phyloP scores from a whole-genome alignment of 345 rosid species.

The Lepidium didymum region DNA sequence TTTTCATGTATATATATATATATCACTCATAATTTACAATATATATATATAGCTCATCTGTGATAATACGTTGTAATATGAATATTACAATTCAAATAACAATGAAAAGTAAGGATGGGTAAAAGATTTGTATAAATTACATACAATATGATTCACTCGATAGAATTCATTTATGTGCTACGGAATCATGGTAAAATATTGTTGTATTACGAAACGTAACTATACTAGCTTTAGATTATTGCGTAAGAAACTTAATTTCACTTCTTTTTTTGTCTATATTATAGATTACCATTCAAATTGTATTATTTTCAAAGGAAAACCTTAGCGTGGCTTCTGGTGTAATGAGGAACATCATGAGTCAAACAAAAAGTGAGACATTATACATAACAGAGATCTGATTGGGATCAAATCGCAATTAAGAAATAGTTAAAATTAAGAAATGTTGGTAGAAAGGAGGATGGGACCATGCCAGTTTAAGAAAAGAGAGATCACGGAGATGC shows the following conservation, averaged over 20 bases:
- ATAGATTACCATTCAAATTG: not conserved
- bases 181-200: not conserved
- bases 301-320: not conserved
- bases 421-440: too few relatives aligned
- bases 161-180: too few relatives aligned
- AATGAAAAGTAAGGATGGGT: too few relatives aligned
- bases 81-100: too few relatives aligned
- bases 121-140: too few relatives aligned
- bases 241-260: not conserved
- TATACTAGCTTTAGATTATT: not conserved
- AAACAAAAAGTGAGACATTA: not conserved
- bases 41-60: too few relatives aligned
- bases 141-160: too few relatives aligned
- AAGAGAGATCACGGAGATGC: not conserved
- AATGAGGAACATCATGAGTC: not conserved
- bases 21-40: too few relatives aligned
- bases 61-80: too few relatives aligned
- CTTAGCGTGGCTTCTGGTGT: not conserved
- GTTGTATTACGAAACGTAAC: not conserved
- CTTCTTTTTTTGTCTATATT: too few relatives aligned
- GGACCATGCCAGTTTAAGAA: conserved; percentile 23
- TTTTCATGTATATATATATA: not conserved
- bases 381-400: not conserved
- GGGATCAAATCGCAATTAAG: too few relatives aligned
- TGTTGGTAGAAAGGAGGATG: conserved; percentile 13